Evolutionary conservation across 768 basidiomycete genomes (phyloP), one percentile per base, ranked within the genome.

Genomic region (Lanmaoa pseudosensibilis): DNA sequence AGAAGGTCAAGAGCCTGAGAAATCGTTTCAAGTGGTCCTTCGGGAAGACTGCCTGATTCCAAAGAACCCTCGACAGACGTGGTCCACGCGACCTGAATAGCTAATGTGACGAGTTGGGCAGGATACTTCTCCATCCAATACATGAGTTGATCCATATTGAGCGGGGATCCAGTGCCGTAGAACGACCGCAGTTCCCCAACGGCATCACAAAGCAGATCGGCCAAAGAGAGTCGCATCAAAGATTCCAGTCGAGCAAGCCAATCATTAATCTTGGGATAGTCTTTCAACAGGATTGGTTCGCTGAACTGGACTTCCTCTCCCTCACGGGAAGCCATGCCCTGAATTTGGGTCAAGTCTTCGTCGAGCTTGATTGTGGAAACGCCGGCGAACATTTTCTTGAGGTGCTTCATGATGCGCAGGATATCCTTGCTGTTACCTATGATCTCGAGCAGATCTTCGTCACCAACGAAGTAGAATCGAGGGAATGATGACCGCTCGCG

Each of bases 381-480:
- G 27, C 97, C 97, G 21, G 97, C 97, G 74, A 99, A 99, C 97
- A 99, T 99, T 82, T 99, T 99, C 80, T 98, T 98, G 57, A 99
- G 80, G 76, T 98, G 97, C 65, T 99, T 99, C 92, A 97, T 94
- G 73, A 98, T 92, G 38, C 97, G 90, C 43, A 94, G 75, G 63
- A 98, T 97, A 68, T 98, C 95, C 73, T 98, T 99, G 82, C 94
- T 97, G 77, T 99, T 99, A 60, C 97, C 97, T 61, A 99, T 98
- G 65, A 99, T 99, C 73, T 99, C 97, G 59, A 99, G 81, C 58
- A 99, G 76, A 70, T 99, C 97, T 69, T 99, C 97, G 74, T 99
- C 97, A 65, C 97, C 97, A 51, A 99, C 94, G 66, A 99, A 99
- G 76, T 99, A 99, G 79, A 99, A 99, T 9, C 97, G 91, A 66